Evolutionary conservation across 257 asterid species (phyloP), one percentile per base, ranked within the genome.

Genomic region (Pogostemon cablin): DNA sequence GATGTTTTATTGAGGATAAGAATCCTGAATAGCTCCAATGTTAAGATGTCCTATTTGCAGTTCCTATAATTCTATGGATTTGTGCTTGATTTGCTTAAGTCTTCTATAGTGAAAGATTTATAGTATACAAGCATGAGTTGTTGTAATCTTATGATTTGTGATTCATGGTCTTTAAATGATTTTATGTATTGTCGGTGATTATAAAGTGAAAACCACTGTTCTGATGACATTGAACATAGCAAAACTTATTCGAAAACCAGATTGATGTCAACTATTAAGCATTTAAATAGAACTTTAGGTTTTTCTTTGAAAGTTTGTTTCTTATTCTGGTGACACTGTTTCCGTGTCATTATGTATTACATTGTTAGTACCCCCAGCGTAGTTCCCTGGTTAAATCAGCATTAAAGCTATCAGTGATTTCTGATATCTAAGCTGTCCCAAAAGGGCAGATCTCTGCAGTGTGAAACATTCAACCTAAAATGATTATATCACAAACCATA

Each of bases 31-130:
- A 34, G 42, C 59, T 65, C 35, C 62, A 57, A 59, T 44, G 17
- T 65, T 44, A 15, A 56, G 67, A 42, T 80, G 50, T 44, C 47
- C 53, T 62, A 64, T 68, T 34, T 62, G 58, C 67, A 56, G 10
- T 32, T 11, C 9, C 60, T 6, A 20, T 50, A 47, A 38, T 17
- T 62, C 48, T 49, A 43, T 66, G 41, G 43, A 46, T 46, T 20
- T 62, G 11, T 69, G 62, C 67, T 49, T 57, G 40, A 17, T 58
- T 75, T 69, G 34, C 52, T 72, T 72, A 65, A 57, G 38, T 42
- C 9, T 12, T 32, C 49, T 70, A 2, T 55, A 17, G n/a, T 12
- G 58, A 52, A 32, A 9, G n/a, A 43, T 2, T 6, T 25, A 66
- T 43, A 53, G 52, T 52, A 8, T 44, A 17, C n/a, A 9, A 9